A percentile compares a stretch with the other conserved stretches of the same genome.
phyloP scores from a whole-genome alignment of 179 eudicot species.

The Corrigiola litoralis region DNA sequence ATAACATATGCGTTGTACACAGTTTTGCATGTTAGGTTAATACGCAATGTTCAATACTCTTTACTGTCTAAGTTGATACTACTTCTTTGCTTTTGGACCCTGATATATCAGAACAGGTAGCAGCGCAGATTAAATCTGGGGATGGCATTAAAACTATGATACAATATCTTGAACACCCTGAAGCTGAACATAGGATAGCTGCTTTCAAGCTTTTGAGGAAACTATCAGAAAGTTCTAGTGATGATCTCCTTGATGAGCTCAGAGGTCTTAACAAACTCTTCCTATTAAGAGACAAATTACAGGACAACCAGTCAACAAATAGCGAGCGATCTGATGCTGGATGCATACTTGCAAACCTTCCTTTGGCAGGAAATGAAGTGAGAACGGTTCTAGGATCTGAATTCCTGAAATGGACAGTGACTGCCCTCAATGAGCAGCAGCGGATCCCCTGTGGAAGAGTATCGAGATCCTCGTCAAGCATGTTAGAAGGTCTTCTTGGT shows the following conservation, averaged over 20 bases:
- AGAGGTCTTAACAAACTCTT: slow-evolving; percentile 34
- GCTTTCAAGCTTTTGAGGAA: slow-evolving; percentile 47
- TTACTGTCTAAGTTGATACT: neutral
- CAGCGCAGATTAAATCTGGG: slow-evolving; percentile 39
- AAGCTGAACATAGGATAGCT: slow-evolving; percentile 32
- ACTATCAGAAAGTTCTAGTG: slow-evolving; percentile 45
- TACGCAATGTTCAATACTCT: neutral
- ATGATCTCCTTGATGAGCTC: slow-evolving; percentile 33
- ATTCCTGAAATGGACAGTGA: slow-evolving; percentile 45
- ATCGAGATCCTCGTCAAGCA: slow-evolving; percentile 28
- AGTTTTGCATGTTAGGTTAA: slow-evolving; percentile 1
- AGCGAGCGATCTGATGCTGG: slow-evolving; percentile 49
- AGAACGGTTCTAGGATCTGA: slow-evolving; percentile 38
- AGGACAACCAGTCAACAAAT: slow-evolving; percentile 34
- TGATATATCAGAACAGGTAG: slow-evolving; percentile 49
- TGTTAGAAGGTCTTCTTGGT: slow-evolving; percentile 65
- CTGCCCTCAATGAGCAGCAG: slow-evolving; percentile 39
- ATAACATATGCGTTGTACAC: too few relatives aligned
- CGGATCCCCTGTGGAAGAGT: slow-evolving; percentile 25
- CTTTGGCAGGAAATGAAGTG: slow-evolving; percentile 45
- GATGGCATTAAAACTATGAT: slow-evolving; percentile 44
- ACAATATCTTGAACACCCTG: slow-evolving; percentile 41
- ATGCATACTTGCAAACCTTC: slow-evolving; percentile 52
- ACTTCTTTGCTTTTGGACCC: neutral
- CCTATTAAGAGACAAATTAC: slow-evolving; percentile 38